Percentiles rank a stretch among this genome's conserved stretches.
These are phyloP conservation scores for Lodderomyces margitis DNA, from an alignment of 1,139 yeast species.

Conservation along the genomic window DNA sequence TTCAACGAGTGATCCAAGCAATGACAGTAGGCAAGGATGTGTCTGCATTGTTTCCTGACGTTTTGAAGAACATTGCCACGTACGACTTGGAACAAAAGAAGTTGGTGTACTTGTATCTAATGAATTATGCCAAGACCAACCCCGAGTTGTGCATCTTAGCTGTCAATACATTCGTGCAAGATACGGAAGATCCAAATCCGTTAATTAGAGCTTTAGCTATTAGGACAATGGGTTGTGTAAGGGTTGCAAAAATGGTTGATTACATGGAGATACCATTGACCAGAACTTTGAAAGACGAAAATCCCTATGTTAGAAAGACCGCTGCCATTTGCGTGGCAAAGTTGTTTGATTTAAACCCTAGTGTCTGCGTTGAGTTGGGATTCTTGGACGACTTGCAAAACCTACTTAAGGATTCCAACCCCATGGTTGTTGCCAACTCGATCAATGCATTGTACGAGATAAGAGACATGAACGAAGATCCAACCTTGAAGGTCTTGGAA, in stretches of 20 bases:
- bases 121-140: slow-evolving; percentile 96
- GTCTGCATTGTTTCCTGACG: slow-evolving; percentile 91
- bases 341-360: slow-evolving; percentile 81
- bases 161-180: slow-evolving; percentile 95
- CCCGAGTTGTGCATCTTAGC: slow-evolving; percentile 96
- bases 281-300: slow-evolving; percentile 83
- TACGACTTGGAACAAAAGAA: slow-evolving; percentile 96
- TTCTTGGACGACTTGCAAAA: slow-evolving; percentile 67
- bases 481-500: slow-evolving; percentile 41
- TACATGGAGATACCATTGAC: slow-evolving; percentile 89
- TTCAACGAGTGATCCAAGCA: slow-evolving; percentile 94
- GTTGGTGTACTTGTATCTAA: slow-evolving; percentile 86
- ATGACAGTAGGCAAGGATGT: slow-evolving; percentile 99
- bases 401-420: slow-evolving; percentile 84
- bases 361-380: slow-evolving; percentile 82
- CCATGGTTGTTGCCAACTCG: slow-evolving; percentile 96
- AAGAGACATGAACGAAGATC: slow-evolving; percentile 57
- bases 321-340: slow-evolving; percentile 98
- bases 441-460: slow-evolving; percentile 84
- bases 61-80: slow-evolving; percentile 93
- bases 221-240: slow-evolving; percentile 97
- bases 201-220: slow-evolving; percentile 93
- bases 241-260: slow-evolving; percentile 94
- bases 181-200: slow-evolving; percentile 96
- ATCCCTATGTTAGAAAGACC: slow-evolving; percentile 95